These are phyloP conservation scores for Eimeria maxima DNA, from an alignment of 169 alveolate genomes.

Conservation along the genomic window DNA sequence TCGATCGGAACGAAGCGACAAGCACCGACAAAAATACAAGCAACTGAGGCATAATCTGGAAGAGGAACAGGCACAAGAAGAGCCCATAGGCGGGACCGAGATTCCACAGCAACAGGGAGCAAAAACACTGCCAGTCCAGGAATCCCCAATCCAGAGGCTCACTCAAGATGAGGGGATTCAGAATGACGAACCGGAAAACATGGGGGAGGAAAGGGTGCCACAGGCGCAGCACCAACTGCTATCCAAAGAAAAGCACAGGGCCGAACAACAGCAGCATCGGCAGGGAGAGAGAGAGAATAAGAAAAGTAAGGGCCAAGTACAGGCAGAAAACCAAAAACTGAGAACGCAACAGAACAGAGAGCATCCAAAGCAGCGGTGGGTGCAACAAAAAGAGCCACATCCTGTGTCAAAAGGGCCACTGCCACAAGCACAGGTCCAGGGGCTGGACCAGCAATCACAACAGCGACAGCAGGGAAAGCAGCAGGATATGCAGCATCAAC, in stretches of 20 bases:
- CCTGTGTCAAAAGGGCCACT: not conserved
- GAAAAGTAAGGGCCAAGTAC: not conserved
- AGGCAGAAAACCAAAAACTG: not conserved
- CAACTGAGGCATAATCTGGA: not conserved
- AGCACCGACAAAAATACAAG: not conserved
- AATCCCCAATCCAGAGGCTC: not conserved
- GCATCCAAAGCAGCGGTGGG: not conserved
- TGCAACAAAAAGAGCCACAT: conserved; percentile 6
- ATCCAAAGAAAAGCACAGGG: not conserved
- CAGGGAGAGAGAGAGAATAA: not conserved
- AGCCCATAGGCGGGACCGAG: not conserved
- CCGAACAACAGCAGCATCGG: conserved; percentile 22
- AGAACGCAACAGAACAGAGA: not conserved
- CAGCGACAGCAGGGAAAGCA: not conserved
- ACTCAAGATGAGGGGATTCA: not conserved
- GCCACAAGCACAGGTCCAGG: not conserved
- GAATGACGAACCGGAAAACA: not conserved
- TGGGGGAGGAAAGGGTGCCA: not conserved
- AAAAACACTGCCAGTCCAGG: not conserved
- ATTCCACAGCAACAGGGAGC: not conserved
- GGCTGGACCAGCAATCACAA: not conserved
- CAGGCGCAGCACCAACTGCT: not conserved
- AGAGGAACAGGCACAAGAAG: not conserved
- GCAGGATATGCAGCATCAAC: not conserved
- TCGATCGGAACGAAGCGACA: not conserved